Base-by-base conservation (phyloP, 352 stramenopile species). In the Phytophthora chlamydospora region DNA sequence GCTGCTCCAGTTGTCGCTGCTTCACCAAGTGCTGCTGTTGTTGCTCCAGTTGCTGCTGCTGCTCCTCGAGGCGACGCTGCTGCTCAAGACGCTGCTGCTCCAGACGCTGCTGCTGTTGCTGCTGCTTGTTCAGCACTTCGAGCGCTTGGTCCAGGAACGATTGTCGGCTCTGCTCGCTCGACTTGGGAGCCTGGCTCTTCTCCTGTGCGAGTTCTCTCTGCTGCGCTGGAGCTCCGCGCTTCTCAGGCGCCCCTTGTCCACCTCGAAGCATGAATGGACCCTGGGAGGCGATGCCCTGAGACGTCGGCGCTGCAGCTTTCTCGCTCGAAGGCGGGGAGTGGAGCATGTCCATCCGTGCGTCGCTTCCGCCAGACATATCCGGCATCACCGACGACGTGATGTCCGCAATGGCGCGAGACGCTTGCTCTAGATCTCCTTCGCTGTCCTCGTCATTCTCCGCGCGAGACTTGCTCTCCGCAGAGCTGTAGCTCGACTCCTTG, bases 141-240 rank as follows among this genome's bases (percentile, higher is more conserved):
- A 84, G 58, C 5, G 72, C 73, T 64, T 82, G 71, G 41, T 80
- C 68, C 16, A 80, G 60, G 39, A 83, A 78, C 10, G 65, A 75
- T 27, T 76, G 65, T 24, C 76, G 65, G 6, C 53, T 39, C 58
- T 58, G 61, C 7, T 16, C 24, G 33, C 29, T 53, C 42, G n/a
- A 7, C 16, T 57, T 64, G 0, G 31, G 14, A 19, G 39, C 39
- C 5, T 57, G 38, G 27, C 11, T 59, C 27, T 49, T 38, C 14
- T 64, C 49, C 31, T 62, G 24, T 29, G 13, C 33, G 14, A 27
- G 9, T 14, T 52, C 39, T 13, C 21, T 35, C 17, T 50, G 16
- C 21, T 47, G 36, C 11, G 34, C 35, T 29, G 33, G n/a, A 38
- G 44, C 31, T 12, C 51, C 50, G 14, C 34, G 39, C 36, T 58